Evolutionary conservation across 176 grass and related monocot species (phyloP).

Genomic region (Oropetium thomaeum): DNA sequence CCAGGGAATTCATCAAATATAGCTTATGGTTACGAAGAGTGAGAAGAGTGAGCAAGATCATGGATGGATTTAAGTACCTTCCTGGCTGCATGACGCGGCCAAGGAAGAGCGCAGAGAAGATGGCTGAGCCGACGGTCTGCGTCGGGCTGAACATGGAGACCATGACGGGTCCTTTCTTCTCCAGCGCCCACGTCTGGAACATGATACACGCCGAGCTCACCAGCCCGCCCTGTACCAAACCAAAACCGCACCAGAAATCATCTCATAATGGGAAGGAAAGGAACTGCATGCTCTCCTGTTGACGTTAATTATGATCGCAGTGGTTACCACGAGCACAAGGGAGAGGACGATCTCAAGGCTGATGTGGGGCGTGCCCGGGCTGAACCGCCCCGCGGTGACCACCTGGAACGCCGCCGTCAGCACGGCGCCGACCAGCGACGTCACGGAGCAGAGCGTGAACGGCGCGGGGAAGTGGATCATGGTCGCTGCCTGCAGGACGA

Average conservation of each 20-base stretch:
- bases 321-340: slow-evolving; percentile 52
- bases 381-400: slow-evolving; percentile 43
- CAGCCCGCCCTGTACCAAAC: slow-evolving; percentile 41
- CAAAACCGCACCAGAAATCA: not conserved
- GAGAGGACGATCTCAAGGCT: slow-evolving; percentile 31
- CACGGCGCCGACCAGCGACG: slow-evolving; percentile 53
- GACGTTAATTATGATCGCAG: not conserved
- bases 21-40: too few relatives aligned
- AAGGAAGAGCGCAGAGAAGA: slow-evolving; percentile 63
- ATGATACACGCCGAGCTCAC: slow-evolving; percentile 53
- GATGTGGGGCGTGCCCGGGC: slow-evolving; percentile 49
- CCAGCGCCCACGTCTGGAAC: slow-evolving; percentile 71
- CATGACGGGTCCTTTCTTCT: slow-evolving; percentile 73
- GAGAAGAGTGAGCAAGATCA: too few relatives aligned
- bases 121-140: slow-evolving; percentile 56
- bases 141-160: slow-evolving; percentile 73
- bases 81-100: slow-evolving; percentile 39
- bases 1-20: too few relatives aligned
- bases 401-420: slow-evolving; percentile 57
- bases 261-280: not conserved
- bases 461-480: slow-evolving; percentile 63
- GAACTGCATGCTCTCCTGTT: not conserved
- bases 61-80: slow-evolving; percentile 39
- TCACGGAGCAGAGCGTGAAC: slow-evolving; percentile 55
- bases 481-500: slow-evolving; percentile 64